A percentile compares a stretch with the other conserved stretches of the same genome.
phyloP scores from a whole-genome alignment of 495 filamentous ascomycete genomes.

The Neurospora sp. region DNA sequence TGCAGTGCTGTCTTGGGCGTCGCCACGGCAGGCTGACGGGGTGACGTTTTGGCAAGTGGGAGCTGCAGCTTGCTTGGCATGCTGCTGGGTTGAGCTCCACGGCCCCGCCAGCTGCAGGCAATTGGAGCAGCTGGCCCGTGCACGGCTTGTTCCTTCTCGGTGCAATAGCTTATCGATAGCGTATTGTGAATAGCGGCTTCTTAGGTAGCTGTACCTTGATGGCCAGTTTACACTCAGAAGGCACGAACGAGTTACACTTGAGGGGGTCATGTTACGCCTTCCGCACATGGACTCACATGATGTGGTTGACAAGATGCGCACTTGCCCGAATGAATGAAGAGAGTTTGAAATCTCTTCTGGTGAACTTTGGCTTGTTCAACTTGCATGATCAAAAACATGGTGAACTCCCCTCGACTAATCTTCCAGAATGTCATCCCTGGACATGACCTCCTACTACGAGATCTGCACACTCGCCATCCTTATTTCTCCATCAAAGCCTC shows the following conservation, averaged over 20 bases:
- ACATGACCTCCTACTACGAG: background rate
- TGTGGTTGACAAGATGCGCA: background rate
- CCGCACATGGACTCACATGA: background rate
- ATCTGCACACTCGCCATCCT: background rate
- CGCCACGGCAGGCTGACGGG: constrained; percentile 7
- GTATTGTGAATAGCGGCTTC: background rate
- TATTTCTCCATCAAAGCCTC: too few relatives aligned
- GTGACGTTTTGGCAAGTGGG: constrained; percentile 4
- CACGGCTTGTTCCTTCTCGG: background rate
- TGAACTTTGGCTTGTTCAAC: background rate
- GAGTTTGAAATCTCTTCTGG: background rate
- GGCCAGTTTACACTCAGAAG: background rate
- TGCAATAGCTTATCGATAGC: background rate
- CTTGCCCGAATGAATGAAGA: background rate
- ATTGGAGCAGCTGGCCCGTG: background rate
- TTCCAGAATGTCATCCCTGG: background rate
- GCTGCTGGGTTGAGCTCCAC: background rate
- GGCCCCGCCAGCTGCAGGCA: background rate
- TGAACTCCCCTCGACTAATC: background rate
- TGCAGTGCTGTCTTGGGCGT: background rate
- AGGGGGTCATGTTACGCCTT: background rate
- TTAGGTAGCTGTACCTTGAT: background rate
- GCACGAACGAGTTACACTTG: background rate
- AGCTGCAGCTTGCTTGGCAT: background rate
- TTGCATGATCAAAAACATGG: background rate